phyloP scores from a whole-genome alignment of 495 filamentous ascomycete species.

The Aspergillus asperescens region DNA sequence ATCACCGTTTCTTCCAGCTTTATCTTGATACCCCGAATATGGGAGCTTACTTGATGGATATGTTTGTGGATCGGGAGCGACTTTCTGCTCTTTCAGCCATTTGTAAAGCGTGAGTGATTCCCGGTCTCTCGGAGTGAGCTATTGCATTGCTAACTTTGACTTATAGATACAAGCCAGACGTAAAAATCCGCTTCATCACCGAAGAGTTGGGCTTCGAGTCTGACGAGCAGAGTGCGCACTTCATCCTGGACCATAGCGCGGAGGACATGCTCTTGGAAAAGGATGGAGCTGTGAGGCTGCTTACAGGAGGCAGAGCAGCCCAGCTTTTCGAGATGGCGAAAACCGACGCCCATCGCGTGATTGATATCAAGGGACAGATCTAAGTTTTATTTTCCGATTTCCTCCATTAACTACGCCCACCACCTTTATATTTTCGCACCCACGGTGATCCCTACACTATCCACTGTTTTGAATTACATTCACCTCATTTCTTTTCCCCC shows the following conservation, averaged over 20 bases:
- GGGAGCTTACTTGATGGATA: slow-evolving; percentile 98
- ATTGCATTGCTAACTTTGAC: neutral
- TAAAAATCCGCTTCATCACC: slow-evolving; percentile 85
- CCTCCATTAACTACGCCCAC: slow-evolving; percentile 12
- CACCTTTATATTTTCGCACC: neutral
- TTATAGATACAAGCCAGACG: slow-evolving; percentile 72
- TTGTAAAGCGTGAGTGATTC: slow-evolving; percentile 81
- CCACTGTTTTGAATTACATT: neutral
- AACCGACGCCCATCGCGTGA: slow-evolving; percentile 65
- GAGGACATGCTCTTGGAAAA: slow-evolving; percentile 74
- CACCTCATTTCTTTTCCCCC: neutral
- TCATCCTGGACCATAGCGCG: slow-evolving; percentile 73
- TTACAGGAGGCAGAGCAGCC: slow-evolving; percentile 65
- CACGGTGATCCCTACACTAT: neutral
- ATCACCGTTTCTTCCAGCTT: slow-evolving; percentile 92
- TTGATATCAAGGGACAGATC: slow-evolving; percentile 97
- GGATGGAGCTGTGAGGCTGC: slow-evolving; percentile 63
- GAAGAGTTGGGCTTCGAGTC: slow-evolving; percentile 95
- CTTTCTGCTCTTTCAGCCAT: slow-evolving; percentile 83
- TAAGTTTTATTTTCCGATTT: slow-evolving; percentile 33
- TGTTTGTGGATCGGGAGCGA: slow-evolving; percentile 93
- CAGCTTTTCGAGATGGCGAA: slow-evolving; percentile 67
- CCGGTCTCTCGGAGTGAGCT: neutral
- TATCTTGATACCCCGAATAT: slow-evolving; percentile 94
- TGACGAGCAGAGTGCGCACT: slow-evolving; percentile 82